Base-by-base conservation (phyloP, 345 rosid species). In the Aegle marmelos region DNA sequence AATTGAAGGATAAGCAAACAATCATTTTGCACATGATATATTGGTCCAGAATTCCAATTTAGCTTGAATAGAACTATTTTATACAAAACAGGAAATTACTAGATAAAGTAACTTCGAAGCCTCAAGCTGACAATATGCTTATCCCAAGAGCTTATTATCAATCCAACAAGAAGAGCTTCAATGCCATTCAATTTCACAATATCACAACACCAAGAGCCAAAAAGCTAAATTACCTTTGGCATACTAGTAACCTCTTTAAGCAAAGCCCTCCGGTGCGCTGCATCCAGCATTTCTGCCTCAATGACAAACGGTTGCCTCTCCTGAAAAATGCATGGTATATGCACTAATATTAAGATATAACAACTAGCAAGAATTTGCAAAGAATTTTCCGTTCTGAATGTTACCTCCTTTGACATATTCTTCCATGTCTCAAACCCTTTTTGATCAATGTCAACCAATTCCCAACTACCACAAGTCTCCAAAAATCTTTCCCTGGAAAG, bases 391-490 rank as follows among this genome's bases (percentile, higher is more conserved):
- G 1, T 27, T 21, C 61, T 27, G 48, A 48, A 27, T 72, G 9
- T 67, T 85, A 94, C 98, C 97, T 88, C 79, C 16, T 61, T 10
- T 9, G 90, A 78, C 97, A 93, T 89, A 58, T 73, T 86, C 87
- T 88, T 90, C 97, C 98, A 94, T 28, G 58, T 76, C 56, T 84
- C 83, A 58, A 93, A 91, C 73, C 92, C 95, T 79, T 79, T 76
- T 70, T 84, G 64, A 45, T 89, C 91, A 56, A 85, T 79, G 33
- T 88, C 90, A 79, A 88, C 69, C 70, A 45, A 63, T 65, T 66
- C 72, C 22, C 65, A 79, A 62, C 9, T 39, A 64, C 83, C 74
- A 71, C 68, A 74, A 22, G 33, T 70, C 72, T 68, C 69, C 60
- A 45, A 71, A 77, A 88, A 89, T 50, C 61, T 82, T 78, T 93